Evolutionary conservation across 169 alveolate genomes (phyloP).

Genomic region (Plasmodium blacklocki): DNA sequence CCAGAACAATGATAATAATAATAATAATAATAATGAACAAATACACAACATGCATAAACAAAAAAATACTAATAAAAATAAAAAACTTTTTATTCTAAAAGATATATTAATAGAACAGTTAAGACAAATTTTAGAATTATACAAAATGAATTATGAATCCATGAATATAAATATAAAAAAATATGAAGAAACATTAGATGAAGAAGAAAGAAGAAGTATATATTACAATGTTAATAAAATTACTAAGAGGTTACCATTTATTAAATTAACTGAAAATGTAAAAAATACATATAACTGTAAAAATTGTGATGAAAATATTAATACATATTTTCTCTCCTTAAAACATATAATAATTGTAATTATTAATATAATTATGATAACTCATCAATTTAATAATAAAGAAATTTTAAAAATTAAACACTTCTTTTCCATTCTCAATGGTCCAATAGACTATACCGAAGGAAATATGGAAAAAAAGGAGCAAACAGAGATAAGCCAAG

Average conservation of each 20-base stretch:
- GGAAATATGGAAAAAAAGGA: neutral
- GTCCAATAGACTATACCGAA: neutral
- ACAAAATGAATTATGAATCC: conserved; percentile 53
- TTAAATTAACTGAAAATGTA: conserved; percentile 58
- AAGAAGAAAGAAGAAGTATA: conserved; percentile 42
- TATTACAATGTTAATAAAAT: conserved; percentile 55
- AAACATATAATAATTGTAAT: conserved; percentile 65
- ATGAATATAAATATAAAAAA: conserved; percentile 74
- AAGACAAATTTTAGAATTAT: conserved; percentile 35
- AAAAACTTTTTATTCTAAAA: neutral
- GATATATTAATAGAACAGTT: conserved; percentile 47
- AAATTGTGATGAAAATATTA: conserved; percentile 64
- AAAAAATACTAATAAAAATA: neutral
- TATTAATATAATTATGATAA: conserved; percentile 53
- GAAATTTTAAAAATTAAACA: conserved; percentile 66
- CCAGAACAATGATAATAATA: neutral
- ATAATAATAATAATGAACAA: neutral
- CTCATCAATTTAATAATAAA: conserved; percentile 57
- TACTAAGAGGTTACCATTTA: conserved; percentile 33
- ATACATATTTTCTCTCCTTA: conserved; percentile 50
- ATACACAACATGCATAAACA: neutral
- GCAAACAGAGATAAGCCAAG: neutral
- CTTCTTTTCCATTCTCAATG: conserved; percentile 61
- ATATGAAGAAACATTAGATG: conserved; percentile 38
- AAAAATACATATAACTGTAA: conserved; percentile 66